Percentiles rank a stretch among this genome's conserved stretches.
Evolutionary conservation across 805 yeast genomes (phyloP).

Genomic region (Lachancea fermentati): DNA sequence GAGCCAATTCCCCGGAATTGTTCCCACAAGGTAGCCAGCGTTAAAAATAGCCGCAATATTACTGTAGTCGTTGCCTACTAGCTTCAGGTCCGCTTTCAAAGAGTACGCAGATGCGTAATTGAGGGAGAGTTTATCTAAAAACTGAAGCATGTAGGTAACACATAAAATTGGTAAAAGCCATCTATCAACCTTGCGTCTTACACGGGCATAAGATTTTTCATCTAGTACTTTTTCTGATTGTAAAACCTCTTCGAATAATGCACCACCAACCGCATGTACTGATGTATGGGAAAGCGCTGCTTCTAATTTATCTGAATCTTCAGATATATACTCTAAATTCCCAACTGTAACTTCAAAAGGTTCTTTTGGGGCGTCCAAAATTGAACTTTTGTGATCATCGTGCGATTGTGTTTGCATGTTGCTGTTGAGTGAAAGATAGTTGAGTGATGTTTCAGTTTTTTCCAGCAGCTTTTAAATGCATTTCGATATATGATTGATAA

Average conservation of each 20-base stretch:
- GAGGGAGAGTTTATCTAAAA: conserved; percentile 17
- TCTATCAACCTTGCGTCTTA: conserved; percentile 20
- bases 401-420: neutral
- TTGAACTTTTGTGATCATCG: neutral
- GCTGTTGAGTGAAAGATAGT: too few species aligned
- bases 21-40: conserved; percentile 36
- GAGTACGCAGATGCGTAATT: conserved; percentile 20
- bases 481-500: too few species aligned
- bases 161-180: conserved; percentile 18
- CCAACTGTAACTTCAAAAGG: neutral
- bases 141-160: conserved; percentile 19
- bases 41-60: conserved; percentile 39
- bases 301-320: neutral
- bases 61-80: conserved; percentile 35
- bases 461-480: too few species aligned
- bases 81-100: conserved; percentile 32
- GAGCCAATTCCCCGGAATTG: conserved; percentile 18
- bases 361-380: neutral
- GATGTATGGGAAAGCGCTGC: neutral
- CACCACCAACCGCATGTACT: conserved; percentile 15
- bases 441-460: too few species aligned
- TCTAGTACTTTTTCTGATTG: conserved; percentile 10
- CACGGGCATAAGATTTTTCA: conserved; percentile 15
- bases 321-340: neutral
- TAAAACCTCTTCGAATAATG: conserved; percentile 13